Conservation (phyloP, 106 monocot species). For the Dioscorea zingiberensis region DNA sequence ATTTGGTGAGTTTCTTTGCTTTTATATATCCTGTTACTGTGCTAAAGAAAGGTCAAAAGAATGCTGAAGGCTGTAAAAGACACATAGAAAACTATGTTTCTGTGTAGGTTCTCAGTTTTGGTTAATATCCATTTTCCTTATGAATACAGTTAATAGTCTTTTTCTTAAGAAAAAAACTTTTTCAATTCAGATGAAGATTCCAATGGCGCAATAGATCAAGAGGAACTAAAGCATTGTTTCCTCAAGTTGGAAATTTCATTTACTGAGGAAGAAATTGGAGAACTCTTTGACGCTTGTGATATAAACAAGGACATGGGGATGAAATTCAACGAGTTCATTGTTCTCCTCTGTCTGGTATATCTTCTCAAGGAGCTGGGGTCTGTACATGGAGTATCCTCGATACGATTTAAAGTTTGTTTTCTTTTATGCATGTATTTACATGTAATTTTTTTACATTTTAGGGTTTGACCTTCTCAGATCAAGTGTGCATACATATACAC, state of each 20-base stretch:
- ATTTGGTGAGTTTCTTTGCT: constrained; percentile 53
- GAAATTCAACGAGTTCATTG: constrained; percentile 95
- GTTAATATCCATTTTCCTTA: neutral
- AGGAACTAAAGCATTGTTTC: constrained; percentile 74
- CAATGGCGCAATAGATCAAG: constrained; percentile 76
- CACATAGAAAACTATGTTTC: too few relatives aligned
- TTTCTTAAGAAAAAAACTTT: too few relatives aligned
- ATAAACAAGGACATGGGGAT: constrained; percentile 74
- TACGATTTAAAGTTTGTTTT: neutral
- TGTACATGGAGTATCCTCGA: constrained; percentile 64
- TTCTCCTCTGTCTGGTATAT: constrained; percentile 90
- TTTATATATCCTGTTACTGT: too few relatives aligned
- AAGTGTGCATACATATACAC: too few relatives aligned
- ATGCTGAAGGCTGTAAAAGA: too few relatives aligned
- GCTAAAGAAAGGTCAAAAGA: too few relatives aligned
- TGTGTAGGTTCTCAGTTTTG: too few relatives aligned
- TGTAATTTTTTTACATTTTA: too few relatives aligned
- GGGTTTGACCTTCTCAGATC: too few relatives aligned
- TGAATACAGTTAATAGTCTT: too few relatives aligned
- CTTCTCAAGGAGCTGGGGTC: constrained; percentile 55
- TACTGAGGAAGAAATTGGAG: constrained; percentile 69
- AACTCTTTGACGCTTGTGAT: constrained; percentile 81
- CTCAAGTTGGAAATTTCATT: constrained; percentile 65
- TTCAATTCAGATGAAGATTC: constrained; percentile 73
- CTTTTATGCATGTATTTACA: too few relatives aligned